phyloP scores from a whole-genome alignment of 106 monocot species.

The Amphibolis antarctica region DNA sequence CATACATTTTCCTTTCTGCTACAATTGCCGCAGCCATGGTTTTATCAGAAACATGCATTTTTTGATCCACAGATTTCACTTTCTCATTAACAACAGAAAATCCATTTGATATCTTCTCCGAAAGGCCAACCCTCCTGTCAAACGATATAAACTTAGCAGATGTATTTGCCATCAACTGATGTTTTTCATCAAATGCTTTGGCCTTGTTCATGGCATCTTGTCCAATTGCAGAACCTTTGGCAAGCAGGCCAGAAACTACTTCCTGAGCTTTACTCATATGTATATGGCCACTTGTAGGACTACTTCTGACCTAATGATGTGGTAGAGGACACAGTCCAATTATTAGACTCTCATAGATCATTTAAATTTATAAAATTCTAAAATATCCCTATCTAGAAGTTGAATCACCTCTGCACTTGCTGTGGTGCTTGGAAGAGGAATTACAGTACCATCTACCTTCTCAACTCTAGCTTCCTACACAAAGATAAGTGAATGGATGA shows the following conservation, averaged over 20 bases:
- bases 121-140: constrained; percentile 68
- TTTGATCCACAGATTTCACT: constrained; percentile 91
- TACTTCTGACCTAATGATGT: constrained; percentile 30
- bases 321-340: neutral
- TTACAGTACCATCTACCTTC: constrained; percentile 9
- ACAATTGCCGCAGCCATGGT: constrained; percentile 68
- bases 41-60: constrained; percentile 76
- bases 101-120: constrained; percentile 80
- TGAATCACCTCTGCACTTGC: constrained; percentile 33
- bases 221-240: constrained; percentile 68
- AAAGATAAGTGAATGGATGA: neutral
- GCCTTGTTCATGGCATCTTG: constrained; percentile 92
- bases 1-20: constrained; percentile 68
- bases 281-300: constrained; percentile 26
- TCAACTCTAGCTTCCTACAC: constrained; percentile 33
- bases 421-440: constrained; percentile 12
- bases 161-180: constrained; percentile 59
- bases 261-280: constrained; percentile 80
- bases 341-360: neutral
- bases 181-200: constrained; percentile 90
- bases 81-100: constrained; percentile 89
- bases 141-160: constrained; percentile 82
- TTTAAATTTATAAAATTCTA: neutral
- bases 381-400: neutral
- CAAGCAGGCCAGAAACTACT: constrained; percentile 52